Conservation (phyloP, 164 flowering plant species). For the Liquidambar formosana region DNA sequence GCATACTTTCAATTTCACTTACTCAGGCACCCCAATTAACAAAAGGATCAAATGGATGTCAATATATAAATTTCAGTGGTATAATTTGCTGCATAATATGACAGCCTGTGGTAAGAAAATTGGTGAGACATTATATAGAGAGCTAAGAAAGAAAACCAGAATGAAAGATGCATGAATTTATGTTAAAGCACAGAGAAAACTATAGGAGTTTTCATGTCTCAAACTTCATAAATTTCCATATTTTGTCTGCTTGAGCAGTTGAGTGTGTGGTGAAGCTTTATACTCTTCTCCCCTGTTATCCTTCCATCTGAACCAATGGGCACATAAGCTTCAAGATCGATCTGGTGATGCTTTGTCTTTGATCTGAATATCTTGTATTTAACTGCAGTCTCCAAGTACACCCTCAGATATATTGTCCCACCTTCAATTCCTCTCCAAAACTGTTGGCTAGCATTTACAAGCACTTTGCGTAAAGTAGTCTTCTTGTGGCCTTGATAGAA, state of each 20-base stretch:
- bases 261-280: conserved; percentile 5
- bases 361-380: conserved; percentile 16
- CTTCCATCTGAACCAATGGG: conserved; percentile 19
- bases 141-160: background rate
- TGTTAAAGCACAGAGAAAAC: background rate
- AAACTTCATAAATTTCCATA: background rate
- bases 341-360: conserved; percentile 17
- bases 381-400: conserved; percentile 15
- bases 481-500: conserved; percentile 23
- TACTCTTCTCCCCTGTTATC: background rate
- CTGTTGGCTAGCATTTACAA: background rate
- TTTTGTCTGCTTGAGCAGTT: background rate
- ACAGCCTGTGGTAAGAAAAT: too few species aligned
- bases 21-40: too few species aligned
- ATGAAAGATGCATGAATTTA: too few species aligned
- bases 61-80: too few species aligned
- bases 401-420: conserved; percentile 1
- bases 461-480: conserved; percentile 5
- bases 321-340: conserved; percentile 21
- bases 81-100: too few species aligned
- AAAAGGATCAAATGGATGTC: too few species aligned
- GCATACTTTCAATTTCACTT: too few species aligned
- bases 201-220: too few species aligned
- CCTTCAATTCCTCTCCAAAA: background rate
- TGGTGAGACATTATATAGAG: background rate